Evolutionary conservation across 768 basidiomycete species (phyloP), one percentile per base, ranked within the genome.

Genomic region (Kwoniella bestiolae): DNA sequence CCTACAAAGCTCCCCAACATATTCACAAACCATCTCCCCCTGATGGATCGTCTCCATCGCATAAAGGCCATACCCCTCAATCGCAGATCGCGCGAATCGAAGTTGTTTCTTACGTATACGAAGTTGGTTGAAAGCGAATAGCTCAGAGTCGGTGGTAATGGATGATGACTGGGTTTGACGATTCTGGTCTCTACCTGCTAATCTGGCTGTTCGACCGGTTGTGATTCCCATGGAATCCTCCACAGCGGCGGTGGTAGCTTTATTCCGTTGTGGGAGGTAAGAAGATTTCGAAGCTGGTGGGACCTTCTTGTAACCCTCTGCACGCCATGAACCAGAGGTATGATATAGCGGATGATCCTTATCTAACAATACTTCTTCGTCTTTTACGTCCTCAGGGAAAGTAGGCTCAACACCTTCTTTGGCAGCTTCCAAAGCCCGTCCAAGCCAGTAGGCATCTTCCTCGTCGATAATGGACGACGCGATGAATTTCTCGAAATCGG

Each of bases 11-110:
- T 99, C 96, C 21, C 96, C 96, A 6, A 99, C 96, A 76, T 99
- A 99, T 83, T 99, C 96, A 82, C 98, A 97, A 31, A 99, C 95
- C 94, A 99, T 97, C 83, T 99, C 96, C 3, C 93, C 93, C 38
- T 86, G 84, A 5, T 90, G 87, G 70, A 99, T 97, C 76, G 87
- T 87, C 84, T 99, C 96, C 91, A 96, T 91, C 31, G 96, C 94
- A 79, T 97, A 99, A 76, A 99, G 79, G 3, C 96, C 96, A 91
- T 95, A 99, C 73, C 95, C 94, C 77, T 99, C 95, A 65, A 99
- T 99, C 18, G 94, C 93, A 26, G 91, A 94, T 45, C 93, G 85
- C 3, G 92, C 91, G 75, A 99, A 99, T 34, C 92, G 89, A 35
- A 99, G 86, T 74, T 95, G 94, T 83, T 99, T 99, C 87, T 98